Percentiles rank a stretch among this genome's conserved stretches.
phyloP scores from a whole-genome alignment of 495 filamentous ascomycete genomes.

The Aspergillus indologenus region DNA sequence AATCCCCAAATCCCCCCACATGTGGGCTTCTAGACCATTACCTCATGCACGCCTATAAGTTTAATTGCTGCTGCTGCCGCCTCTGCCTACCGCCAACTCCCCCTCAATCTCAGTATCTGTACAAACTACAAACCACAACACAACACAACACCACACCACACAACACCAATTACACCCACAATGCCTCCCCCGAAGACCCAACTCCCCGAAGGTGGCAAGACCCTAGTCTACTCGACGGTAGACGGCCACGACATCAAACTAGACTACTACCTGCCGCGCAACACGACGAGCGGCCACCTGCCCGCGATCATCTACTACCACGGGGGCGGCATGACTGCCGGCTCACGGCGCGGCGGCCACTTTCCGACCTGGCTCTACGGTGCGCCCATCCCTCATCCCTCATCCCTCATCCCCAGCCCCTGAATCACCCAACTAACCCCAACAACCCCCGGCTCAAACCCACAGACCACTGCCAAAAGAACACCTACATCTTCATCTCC shows the following conservation, averaged over 20 bases:
- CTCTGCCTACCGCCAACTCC: not conserved
- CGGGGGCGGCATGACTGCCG: constrained; percentile 36
- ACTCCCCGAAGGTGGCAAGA: constrained; percentile 13
- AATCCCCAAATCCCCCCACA: not conserved
- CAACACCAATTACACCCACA: not conserved
- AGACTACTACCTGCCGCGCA: constrained; percentile 27
- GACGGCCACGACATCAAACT: constrained; percentile 32
- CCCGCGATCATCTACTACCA: constrained; percentile 38
- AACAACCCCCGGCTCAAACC: not conserved
- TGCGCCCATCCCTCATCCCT: not conserved
- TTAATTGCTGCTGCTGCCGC: not conserved
- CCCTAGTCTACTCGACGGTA: constrained; percentile 26
- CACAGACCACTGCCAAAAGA: constrained; percentile 23
- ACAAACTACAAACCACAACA: not conserved
- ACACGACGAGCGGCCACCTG: constrained; percentile 11
- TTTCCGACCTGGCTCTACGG: constrained; percentile 22
- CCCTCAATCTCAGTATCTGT: no score
- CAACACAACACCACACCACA: not conserved
- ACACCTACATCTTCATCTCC: constrained; percentile 27
- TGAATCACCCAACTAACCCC: not conserved
- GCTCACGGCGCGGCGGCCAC: constrained; percentile 23
- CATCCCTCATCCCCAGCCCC: not conserved
- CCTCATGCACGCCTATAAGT: not conserved
- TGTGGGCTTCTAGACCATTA: not conserved
- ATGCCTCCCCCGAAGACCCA: not conserved